Evolutionary conservation across 495 filamentous ascomycete species (phyloP), one percentile per base, ranked within the genome.

Genomic region (Apodospora peruviana): DNA sequence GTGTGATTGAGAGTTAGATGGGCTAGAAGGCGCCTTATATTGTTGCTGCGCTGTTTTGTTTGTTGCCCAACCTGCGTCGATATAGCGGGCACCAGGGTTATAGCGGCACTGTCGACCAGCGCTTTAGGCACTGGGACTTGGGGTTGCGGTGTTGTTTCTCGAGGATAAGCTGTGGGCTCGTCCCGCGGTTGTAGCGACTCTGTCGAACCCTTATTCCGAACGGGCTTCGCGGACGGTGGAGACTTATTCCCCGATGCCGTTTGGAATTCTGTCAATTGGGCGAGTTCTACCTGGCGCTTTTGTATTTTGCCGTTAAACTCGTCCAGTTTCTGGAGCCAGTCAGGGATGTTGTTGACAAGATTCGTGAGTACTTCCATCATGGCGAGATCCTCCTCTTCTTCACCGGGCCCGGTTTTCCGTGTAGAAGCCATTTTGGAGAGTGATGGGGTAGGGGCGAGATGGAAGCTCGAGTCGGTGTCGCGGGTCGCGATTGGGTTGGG

Each of bases 241-340:
- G 22, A 47, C 47, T 16, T 21, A 10, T 22, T 21, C 2, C 32
- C 11, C 4, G 16, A 25, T 19, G 44, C 11, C 5, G 7, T 25
- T 12, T 22, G 19, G 9, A 57, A 58, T 27, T 69, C 70, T 22
- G 74, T 66, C 23, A 78, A 58, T 38, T 66, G 58, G 21, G 77
- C 71, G 52, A 88, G 81, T 63, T 88, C 85, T 34, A 75, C 64
- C 63, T 89, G 83, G 65, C 83, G 86, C 50, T 76, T 71, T 27
- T 81, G 75, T 27, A 90, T 83, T 56, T 89, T 80, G 37, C 72
- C 63, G 53, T 78, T 80, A 21, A 91, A 75, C 12, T 87, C 82
- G 37, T 88, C 84, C 40, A 90, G 71, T 38, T 76, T 77, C 51
- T 64, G 68, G 38, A 82, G 74, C 87, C 87, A 90, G 48, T 78